A percentile compares a stretch with the other conserved stretches of the same genome.
These are phyloP conservation scores for Fusarium anguioides DNA, from an alignment of 2,329 filamentous ascomycete species.

Conservation along the genomic window DNA sequence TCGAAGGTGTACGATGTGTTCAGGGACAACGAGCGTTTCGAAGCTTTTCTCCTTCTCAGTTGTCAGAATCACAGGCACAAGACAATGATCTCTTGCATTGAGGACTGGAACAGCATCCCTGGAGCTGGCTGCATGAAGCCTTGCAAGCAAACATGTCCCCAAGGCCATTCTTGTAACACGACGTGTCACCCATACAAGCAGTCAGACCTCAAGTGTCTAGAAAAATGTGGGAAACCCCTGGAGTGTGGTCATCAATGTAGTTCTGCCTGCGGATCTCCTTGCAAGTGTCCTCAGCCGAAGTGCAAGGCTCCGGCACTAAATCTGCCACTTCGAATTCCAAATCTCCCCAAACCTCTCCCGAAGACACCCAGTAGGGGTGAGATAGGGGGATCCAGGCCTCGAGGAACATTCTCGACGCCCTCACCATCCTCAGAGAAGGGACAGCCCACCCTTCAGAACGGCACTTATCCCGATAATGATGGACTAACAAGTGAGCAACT, in stretches of 20 bases:
- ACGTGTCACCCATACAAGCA: slow-evolving; percentile 35
- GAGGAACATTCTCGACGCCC: too few relatives aligned
- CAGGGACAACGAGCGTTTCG: slow-evolving; percentile 41
- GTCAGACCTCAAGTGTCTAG: slow-evolving; percentile 47
- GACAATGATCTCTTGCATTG: slow-evolving; percentile 62
- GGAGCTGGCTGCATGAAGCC: slow-evolving; percentile 32
- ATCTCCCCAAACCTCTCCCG: not conserved
- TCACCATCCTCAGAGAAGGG: not conserved
- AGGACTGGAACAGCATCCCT: slow-evolving; percentile 60
- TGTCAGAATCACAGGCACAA: slow-evolving; percentile 69
- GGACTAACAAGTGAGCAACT: slow-evolving; percentile 64
- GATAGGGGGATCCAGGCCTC: not conserved
- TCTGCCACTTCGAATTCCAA: not conserved
- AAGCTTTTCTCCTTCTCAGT: slow-evolving; percentile 66
- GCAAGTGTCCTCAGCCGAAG: slow-evolving; percentile 30
- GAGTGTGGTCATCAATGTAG: slow-evolving; percentile 37
- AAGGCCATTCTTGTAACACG: slow-evolving; percentile 36
- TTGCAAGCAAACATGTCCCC: slow-evolving; percentile 31
- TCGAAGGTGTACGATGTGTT: slow-evolving; percentile 56
- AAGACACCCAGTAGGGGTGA: not conserved
- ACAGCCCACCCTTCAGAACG: not conserved
- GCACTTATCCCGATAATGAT: not conserved
- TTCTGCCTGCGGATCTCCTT: slow-evolving; percentile 28
- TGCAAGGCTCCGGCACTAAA: not conserved
- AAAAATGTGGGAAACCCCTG: slow-evolving; percentile 28